phyloP scores from a whole-genome alignment of 306 rosid genomes.

The Corylus avellana region DNA sequence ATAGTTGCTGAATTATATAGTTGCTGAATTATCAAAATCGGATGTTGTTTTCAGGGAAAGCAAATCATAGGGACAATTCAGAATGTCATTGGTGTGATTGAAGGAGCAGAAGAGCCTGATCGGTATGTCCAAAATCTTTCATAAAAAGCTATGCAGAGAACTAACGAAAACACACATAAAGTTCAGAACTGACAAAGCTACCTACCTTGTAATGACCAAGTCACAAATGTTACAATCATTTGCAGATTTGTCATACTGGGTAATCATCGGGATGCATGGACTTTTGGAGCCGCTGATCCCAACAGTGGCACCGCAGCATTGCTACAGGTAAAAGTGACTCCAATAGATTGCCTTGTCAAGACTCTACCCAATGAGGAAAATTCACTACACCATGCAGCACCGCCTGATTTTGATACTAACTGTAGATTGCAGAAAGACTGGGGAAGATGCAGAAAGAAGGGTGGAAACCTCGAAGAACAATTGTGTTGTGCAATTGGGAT shows the following conservation, averaged over 20 bases:
- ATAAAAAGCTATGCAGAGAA: background rate
- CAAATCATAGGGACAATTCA: slow-evolving; percentile 48
- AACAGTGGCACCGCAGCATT: slow-evolving; percentile 78
- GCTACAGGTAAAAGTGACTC: slow-evolving; percentile 51
- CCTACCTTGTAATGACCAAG: slow-evolving; percentile 14
- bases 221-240: slow-evolving; percentile 23
- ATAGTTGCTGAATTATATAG: background rate
- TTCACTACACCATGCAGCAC: background rate
- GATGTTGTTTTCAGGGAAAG: slow-evolving; percentile 50
- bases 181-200: background rate
- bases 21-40: slow-evolving; percentile 6
- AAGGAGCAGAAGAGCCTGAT: slow-evolving; percentile 80
- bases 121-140: slow-evolving; percentile 39
- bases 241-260: slow-evolving; percentile 74
- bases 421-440: slow-evolving; percentile 60
- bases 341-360: background rate
- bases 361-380: background rate
- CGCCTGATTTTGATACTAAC: slow-evolving; percentile 13
- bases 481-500: slow-evolving; percentile 76
- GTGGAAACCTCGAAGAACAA: slow-evolving; percentile 78
- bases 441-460: slow-evolving; percentile 62
- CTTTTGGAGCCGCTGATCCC: slow-evolving; percentile 89
- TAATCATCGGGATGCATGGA: slow-evolving; percentile 82
- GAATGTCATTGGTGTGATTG: slow-evolving; percentile 69
- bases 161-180: background rate